phyloP scores from a whole-genome alignment of 306 rosid species.

The Bauhinia variegata region DNA sequence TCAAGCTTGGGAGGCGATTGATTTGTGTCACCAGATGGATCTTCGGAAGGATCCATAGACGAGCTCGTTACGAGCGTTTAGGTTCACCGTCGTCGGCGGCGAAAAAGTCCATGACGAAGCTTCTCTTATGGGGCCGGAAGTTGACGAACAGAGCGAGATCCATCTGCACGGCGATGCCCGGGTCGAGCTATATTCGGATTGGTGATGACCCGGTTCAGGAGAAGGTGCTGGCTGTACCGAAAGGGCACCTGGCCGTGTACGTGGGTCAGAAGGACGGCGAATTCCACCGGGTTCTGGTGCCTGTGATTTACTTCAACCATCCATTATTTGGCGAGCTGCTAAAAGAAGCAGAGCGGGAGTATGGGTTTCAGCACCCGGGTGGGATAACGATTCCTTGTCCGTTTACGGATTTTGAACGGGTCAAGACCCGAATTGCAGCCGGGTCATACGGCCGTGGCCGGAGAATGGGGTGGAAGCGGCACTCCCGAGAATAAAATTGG shows the following conservation, averaged over 20 bases:
- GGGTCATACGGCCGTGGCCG: constrained; percentile 43
- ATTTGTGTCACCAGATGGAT: constrained; percentile 54
- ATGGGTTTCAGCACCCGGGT: constrained; percentile 76
- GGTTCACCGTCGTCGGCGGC: background rate
- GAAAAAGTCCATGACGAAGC: constrained; percentile 40
- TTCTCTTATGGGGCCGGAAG: constrained; percentile 66
- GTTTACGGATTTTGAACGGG: constrained; percentile 69
- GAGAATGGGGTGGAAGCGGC: constrained; percentile 48
- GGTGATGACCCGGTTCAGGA: constrained; percentile 42
- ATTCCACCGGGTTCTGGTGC: constrained; percentile 76
- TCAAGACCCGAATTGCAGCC: constrained; percentile 70
- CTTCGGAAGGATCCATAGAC: constrained; percentile 32
- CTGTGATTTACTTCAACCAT: constrained; percentile 87
- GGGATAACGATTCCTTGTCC: constrained; percentile 90
- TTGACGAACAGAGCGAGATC: constrained; percentile 54
- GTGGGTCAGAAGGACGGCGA: constrained; percentile 82
- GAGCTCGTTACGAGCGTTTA: constrained; percentile 39
- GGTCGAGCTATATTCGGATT: constrained; percentile 48
- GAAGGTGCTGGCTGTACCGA: constrained; percentile 53
- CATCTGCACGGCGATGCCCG: constrained; percentile 41
- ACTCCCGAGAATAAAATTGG: constrained; percentile 11
- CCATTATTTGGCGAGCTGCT: constrained; percentile 77
- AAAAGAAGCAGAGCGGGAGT: constrained; percentile 73
- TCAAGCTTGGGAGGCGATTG: constrained; percentile 69
- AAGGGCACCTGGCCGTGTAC: constrained; percentile 86